Base-by-base conservation (phyloP, 306 rosid genomes). In the Sophora flavescens region DNA sequence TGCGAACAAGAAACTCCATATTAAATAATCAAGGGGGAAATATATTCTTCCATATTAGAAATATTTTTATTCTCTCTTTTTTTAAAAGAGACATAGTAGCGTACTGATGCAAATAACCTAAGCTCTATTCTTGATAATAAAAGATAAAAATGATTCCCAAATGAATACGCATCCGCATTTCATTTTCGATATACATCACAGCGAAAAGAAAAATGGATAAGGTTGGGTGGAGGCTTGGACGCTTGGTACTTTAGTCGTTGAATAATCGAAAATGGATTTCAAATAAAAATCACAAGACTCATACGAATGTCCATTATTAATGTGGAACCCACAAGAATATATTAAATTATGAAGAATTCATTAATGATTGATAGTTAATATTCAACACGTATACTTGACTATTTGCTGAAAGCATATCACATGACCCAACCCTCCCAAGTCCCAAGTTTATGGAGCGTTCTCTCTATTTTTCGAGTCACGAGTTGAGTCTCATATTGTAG, bases 291-390 rank as follows among this genome's bases (percentile, higher is more conserved):
- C 38, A 47, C 62, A 13, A 7, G 16, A 51, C 8, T n/a, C 48
- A 63, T 76, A 41, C 22, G 3, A 16, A 54, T 66, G 44, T 48
- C 59, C 73, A 68, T 30, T 68, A 68, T 10, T n/a, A 30, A 53
- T 26, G 58, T 76, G 72, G 58, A 59, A 42, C 39, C 75, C 66
- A 76, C 58, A 77, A 30, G 33, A 66, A 28, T 7, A 7, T 11
- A 16, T 66, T 56, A 18, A 56, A 28, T 14, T 28, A 30, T 18
- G 3, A 51, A 22, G 64, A 75, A 52, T 51, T 51, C 12, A 54
- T 3, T 48, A 77, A 66, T 77, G 7, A 66, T 77, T 16, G 22
- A 65, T 35, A 15, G 18, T 44, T 42, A 45, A 28, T 28, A 4
- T 41, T 15, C 15, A 2, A 13, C 69, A 17, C 67, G 42, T 57